Base-by-base conservation (phyloP, 2,329 filamentous ascomycete genomes). In the Aspergillus candidus region DNA sequence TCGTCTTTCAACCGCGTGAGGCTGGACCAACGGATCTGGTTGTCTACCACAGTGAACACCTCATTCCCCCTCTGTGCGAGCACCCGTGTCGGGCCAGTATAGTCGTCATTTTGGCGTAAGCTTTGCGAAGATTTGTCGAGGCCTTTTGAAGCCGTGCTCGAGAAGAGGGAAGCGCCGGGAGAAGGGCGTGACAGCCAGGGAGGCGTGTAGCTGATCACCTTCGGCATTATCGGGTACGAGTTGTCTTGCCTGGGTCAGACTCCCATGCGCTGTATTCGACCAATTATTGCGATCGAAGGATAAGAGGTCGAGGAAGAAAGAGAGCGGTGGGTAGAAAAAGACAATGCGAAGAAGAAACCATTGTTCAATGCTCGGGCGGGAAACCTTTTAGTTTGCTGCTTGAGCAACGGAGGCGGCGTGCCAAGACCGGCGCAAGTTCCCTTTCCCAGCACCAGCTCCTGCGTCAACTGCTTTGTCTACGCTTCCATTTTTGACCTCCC, bases 21-120 rank as follows among this genome's bases (percentile, higher is more conserved):
- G 67, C 95, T 88, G 8, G 86, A 84, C 89, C 93, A 98, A 65
- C 90, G 79, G 49, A 98, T 85, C 66, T 97, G 88, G 56, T 85
- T 90, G 38, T 90, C 90, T 33, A 86, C 83, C 14, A 89, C 90
- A 11, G 88, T 82, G 62, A 97, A 97, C 8, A 97, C 73, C 59
- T 98, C 90, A 1, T 86, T 88, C 12, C 86, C 89, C 47, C 91
- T 77, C 39, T 79, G 81, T 8, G 89, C 90, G 57, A 97, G 83
- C 0, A 82, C 89, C 51, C 71, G 72, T 14, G 62, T 67, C 1
- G 78, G 68, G 2, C 74, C 67, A n/a, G 52, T 50, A 27, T 62
- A 61, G 11, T 47, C 38, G 4, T 43, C 14, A 15, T 55, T 38
- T 33, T 48, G 44, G 3, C 33, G 29, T 14, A 35, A 29, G n/a